Conservation (phyloP, 352 stramenopile species). For the Phytophthora rubi region DNA sequence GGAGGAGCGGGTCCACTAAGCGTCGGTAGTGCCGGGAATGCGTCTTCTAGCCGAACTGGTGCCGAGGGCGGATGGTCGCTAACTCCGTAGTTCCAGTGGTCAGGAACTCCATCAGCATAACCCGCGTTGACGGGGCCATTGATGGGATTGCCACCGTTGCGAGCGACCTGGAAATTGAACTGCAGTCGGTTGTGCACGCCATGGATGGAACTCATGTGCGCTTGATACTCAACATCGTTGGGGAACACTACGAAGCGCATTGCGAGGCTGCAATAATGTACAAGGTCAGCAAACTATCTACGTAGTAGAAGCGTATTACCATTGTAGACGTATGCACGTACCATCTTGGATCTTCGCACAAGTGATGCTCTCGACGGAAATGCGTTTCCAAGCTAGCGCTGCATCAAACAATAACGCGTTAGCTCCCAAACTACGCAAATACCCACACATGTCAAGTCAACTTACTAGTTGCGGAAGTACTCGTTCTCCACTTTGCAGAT, state of each 20-base stretch:
- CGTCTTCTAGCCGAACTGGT: constrained; percentile 48
- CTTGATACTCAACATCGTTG: constrained; percentile 88
- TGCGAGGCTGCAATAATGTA: constrained; percentile 52
- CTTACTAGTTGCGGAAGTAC: constrained; percentile 92
- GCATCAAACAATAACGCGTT: constrained; percentile 25
- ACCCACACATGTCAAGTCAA: constrained; percentile 2
- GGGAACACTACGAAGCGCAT: constrained; percentile 90
- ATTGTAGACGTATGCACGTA: constrained; percentile 28
- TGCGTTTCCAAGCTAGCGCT: constrained; percentile 85
- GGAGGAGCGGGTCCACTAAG: constrained; percentile 44
- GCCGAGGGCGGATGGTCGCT: constrained; percentile 33
- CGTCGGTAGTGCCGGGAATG: constrained; percentile 70
- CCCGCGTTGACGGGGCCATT: constrained; percentile 30
- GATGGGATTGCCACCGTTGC: constrained; percentile 63
- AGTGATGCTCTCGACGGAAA: constrained; percentile 81
- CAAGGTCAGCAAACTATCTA: constrained; percentile 8
- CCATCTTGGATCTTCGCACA: constrained; percentile 88
- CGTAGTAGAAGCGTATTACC: too few relatives aligned
- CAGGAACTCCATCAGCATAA: constrained; percentile 49
- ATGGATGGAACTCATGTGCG: constrained; percentile 84
- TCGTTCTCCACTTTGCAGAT: constrained; percentile 89
- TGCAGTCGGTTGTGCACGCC: constrained; percentile 73
- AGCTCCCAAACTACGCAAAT: background rate
- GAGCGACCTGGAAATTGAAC: constrained; percentile 79
- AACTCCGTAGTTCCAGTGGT: constrained; percentile 67